Base-by-base conservation (phyloP, 805 yeast species). In the Lipomyces lipofer region DNA sequence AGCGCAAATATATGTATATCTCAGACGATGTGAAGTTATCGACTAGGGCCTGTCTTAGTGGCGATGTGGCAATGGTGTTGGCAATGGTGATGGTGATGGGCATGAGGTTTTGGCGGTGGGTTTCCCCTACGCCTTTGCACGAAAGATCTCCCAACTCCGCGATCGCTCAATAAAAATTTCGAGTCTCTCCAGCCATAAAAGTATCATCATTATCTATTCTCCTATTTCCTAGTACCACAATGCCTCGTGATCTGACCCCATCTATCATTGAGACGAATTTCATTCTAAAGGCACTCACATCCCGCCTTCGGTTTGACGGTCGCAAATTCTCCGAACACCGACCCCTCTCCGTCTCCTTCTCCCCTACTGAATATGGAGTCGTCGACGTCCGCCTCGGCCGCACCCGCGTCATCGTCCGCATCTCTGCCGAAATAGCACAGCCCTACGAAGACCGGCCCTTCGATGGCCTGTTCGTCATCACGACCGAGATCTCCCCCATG, bases 391-490 rank as follows among this genome's bases (percentile, higher is more conserved):
- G 71, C 13, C 75, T 90, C 68, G 98, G 98, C 0, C 74, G 79
- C 35, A 91, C 98, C 4, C 29, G 80, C 63, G 79, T 88, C 9
- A 78, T 84, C 1, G 89, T 82, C 2, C 76, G 88, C 52, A 83
- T 92, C 4, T 82, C 90, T 15, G 86, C 95, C 9, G 84, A 82
- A 49, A 83, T 94, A 12, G 77, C 81, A 3, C 79, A 81, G 54
- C 99, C 99, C 0, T 85, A 78, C 59, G 96, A 89, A 47, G 95
- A 91, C 62, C 77, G 96, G 51, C 97, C 97, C 0, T 92, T 88
- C 67, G 99, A 94, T 70, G 99, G 99, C 1, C 65, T 86, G 2
- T 90, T 94, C 67, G 75, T 79, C 22, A 90, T 94, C 12, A 81
- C 86, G 47, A 86, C 96, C 1, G 98, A 94, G 65, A 82, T 88